phyloP scores from a whole-genome alignment of 2,329 filamentous ascomycete species.

The Chaetomiaceae sp. region DNA sequence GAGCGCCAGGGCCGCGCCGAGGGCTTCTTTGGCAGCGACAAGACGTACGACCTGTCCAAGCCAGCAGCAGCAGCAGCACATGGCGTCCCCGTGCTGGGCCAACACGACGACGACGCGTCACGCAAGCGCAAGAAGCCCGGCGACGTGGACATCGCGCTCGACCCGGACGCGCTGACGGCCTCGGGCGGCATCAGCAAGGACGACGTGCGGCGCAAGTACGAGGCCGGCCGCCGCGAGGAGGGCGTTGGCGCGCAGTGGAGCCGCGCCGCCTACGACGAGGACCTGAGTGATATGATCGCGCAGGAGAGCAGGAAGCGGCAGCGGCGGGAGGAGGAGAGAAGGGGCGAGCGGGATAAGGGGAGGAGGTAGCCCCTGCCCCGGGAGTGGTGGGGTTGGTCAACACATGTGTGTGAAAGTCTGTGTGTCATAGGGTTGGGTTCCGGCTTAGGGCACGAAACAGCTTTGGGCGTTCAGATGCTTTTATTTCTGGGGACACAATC shows the following conservation, averaged over 20 bases:
- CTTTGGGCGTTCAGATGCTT: too few species aligned
- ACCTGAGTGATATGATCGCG: conserved; percentile 92
- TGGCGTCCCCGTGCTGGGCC: conserved; percentile 68
- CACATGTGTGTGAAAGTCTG: too few species aligned
- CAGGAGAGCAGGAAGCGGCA: conserved; percentile 85
- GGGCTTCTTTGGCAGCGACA: conserved; percentile 94
- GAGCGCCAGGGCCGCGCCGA: conserved; percentile 80
- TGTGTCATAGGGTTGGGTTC: too few species aligned
- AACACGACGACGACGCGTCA: conserved; percentile 45
- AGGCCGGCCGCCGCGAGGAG: conserved; percentile 61
- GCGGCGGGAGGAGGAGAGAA: conserved; percentile 78
- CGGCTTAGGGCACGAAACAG: too few species aligned
- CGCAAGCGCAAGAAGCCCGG: conserved; percentile 93
- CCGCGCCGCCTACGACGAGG: conserved; percentile 58
- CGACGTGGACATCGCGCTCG: conserved; percentile 87
- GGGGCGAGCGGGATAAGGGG: conserved; percentile 52
- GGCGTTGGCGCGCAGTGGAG: conserved; percentile 60
- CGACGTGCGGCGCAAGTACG: conserved; percentile 72
- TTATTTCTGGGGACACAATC: too few species aligned
- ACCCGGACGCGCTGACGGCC: conserved; percentile 70
- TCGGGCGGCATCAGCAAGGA: conserved; percentile 79
- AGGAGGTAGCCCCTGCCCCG: not conserved
- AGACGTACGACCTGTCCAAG: conserved; percentile 77
- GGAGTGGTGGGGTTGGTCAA: not conserved
- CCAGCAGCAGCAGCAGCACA: conserved; percentile 24